Base-by-base conservation (phyloP, 2,329 filamentous ascomycete genomes). In the Tolypocladium pustulatum region DNA sequence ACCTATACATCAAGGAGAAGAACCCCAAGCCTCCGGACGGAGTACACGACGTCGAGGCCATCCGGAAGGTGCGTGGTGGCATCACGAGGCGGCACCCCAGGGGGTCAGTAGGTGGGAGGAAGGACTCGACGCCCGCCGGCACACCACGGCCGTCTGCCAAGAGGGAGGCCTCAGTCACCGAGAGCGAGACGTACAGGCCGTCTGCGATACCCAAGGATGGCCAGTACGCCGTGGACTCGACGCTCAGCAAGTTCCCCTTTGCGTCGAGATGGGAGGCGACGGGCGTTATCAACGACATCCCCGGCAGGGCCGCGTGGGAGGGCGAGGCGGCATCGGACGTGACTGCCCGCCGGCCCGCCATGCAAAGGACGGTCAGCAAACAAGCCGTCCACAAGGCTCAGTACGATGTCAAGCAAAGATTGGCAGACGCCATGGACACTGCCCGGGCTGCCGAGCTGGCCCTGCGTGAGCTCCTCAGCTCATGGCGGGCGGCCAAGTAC, bases 1-100 rank as follows among this genome's bases (percentile, higher is more conserved):
- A 97, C 71, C 83, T 96, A 43, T 97, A 95, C 72, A 92, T 97
- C 67, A 92, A 91, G 69, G 88, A 91, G 60, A 95, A 91, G 76
- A 97, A 97, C 71, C 91, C 93, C 1, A 94, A 92, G 73, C 81
- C 87, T 1, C 77, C 88, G 8, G 93, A 97, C 74, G 92, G 92
- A 55, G 76, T 96, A 53, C 93, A 97, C 73, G 81, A 96, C 75
- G 90, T 97, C 60, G 90, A 93, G 9, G 90, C 90, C 72, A 97
- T 97, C 67, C 83, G 84, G 65, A 90, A 88, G 72, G 77, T 96
- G 67, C 85, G 93, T 57, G 90, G 90, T 52, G 83, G 85, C 61
- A 96, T 97, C 72, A 97, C 93, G 32, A 81, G 93, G 63, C 82
- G 93, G 60, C 91, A 96, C 70, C 86, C 90, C 2, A 83, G 90